phyloP scores from a whole-genome alignment of 2,329 filamentous ascomycete genomes.

The Apiospora koreana region DNA sequence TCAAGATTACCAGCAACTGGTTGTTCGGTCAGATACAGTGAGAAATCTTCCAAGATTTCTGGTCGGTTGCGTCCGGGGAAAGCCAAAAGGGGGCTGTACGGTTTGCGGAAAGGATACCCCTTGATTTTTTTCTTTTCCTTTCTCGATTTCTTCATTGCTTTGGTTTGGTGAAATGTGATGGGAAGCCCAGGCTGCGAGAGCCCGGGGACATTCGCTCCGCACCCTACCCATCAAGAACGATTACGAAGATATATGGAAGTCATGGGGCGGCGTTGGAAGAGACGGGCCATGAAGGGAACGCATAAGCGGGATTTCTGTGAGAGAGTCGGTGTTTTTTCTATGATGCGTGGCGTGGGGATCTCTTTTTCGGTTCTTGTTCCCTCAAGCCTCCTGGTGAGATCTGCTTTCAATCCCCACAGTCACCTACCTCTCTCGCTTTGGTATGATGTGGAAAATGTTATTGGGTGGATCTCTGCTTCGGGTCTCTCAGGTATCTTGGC shows the following conservation, averaged over 20 bases:
- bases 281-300: not conserved
- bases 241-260: not conserved
- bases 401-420: conserved; percentile 1
- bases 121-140: not conserved
- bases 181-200: not conserved
- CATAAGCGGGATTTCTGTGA: not conserved
- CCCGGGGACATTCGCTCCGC: not conserved
- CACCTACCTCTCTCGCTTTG: conserved; percentile 2
- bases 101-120: conserved; percentile 12
- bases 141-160: not conserved
- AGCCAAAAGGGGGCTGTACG: not conserved
- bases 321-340: not conserved
- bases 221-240: not conserved
- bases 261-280: not conserved
- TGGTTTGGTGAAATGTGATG: not conserved
- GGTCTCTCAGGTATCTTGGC: not conserved
- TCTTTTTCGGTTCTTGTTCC: conserved; percentile 7
- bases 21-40: not conserved
- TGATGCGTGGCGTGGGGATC: not conserved
- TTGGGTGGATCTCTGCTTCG: conserved; percentile 3
- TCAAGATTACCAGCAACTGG: not conserved
- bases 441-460: conserved; percentile 3
- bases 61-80: not conserved
- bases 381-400: conserved; percentile 1
- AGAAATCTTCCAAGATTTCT: not conserved